Percentiles rank a stretch among this genome's conserved stretches.
phyloP scores from a whole-genome alignment of 495 filamentous ascomycete species.

The Neurospora pannonica region DNA sequence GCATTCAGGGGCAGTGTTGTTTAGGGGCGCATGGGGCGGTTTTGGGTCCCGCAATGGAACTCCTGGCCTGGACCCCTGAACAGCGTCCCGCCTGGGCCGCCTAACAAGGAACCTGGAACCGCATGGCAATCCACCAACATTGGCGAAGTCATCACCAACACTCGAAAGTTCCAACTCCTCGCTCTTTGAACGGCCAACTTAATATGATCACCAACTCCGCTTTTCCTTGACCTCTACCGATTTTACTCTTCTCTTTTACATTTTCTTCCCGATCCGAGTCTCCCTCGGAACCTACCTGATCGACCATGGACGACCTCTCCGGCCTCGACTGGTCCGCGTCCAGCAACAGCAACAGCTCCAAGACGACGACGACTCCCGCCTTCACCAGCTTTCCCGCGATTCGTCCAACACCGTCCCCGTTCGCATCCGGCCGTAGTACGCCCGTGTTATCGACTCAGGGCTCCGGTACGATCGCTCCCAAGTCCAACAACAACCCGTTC shows the following conservation, averaged over 20 bases:
- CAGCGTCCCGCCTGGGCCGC: neutral
- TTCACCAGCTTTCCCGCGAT: constrained; percentile 48
- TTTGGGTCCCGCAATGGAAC: neutral
- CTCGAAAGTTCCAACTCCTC: neutral
- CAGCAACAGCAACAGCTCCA: constrained; percentile 9
- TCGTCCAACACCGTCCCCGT: constrained; percentile 50
- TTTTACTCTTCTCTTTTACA: neutral
- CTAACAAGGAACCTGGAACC: neutral
- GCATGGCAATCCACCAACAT: neutral
- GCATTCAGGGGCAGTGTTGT: neutral
- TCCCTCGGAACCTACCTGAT: neutral
- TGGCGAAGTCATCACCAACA: neutral
- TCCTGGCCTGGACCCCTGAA: neutral
- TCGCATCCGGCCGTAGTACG: constrained; percentile 57
- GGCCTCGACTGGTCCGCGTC: constrained; percentile 44
- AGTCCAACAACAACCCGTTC: constrained; percentile 34
- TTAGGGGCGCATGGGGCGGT: neutral
- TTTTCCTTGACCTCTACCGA: neutral
- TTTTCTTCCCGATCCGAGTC: neutral
- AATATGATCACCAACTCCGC: neutral
- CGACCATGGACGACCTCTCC: constrained; percentile 47
- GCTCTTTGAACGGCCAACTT: neutral
- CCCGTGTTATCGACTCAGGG: constrained; percentile 47
- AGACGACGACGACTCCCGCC: constrained; percentile 37
- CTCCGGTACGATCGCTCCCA: constrained; percentile 38